A percentile compares a stretch with the other conserved stretches of the same genome.
These are phyloP conservation scores for Lecanicillium sp. DNA, from an alignment of 2,329 filamentous ascomycete species.

Conservation along the genomic window DNA sequence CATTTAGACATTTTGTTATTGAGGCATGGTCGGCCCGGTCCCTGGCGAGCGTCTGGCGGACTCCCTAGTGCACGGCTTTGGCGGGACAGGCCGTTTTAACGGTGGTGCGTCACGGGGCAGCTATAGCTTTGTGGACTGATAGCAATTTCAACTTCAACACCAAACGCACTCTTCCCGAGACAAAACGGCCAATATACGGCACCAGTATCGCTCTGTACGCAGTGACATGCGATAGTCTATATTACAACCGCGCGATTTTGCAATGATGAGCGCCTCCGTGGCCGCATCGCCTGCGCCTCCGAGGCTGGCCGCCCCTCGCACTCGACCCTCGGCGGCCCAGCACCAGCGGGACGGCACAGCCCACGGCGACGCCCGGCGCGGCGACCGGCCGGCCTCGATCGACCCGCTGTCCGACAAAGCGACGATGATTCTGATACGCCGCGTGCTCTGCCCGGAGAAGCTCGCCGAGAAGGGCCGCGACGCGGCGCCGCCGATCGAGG, in stretches of 20 bases:
- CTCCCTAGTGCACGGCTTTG: not conserved
- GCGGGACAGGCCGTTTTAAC: not conserved
- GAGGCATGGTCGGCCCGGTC: no score
- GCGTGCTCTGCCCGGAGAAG: slow-evolving; percentile 73
- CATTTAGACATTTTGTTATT: no score
- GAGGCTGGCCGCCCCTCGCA: slow-evolving; percentile 12
- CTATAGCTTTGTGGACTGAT: no score
- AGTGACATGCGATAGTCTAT: not conserved
- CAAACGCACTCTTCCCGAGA: not conserved
- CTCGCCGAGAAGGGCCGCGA: slow-evolving; percentile 50
- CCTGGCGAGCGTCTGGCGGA: no score
- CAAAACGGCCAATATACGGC: not conserved
- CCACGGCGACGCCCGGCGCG: slow-evolving; percentile 21
- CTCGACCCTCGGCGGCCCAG: slow-evolving; percentile 15
- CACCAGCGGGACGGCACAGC: slow-evolving; percentile 21
- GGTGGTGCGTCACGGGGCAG: not conserved
- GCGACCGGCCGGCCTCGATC: slow-evolving; percentile 28
- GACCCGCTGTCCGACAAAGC: slow-evolving; percentile 67
- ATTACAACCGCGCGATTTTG: not conserved
- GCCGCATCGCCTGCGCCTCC: slow-evolving; percentile 4
- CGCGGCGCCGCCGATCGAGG: slow-evolving; percentile 57
- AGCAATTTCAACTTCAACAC: not conserved
- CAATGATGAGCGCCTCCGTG: slow-evolving; percentile 8
- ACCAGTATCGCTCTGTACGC: not conserved
- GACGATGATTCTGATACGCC: slow-evolving; percentile 75